Conservation (phyloP, 2,329 filamentous ascomycete genomes). For the Penicillium fuscoglaucum region DNA sequence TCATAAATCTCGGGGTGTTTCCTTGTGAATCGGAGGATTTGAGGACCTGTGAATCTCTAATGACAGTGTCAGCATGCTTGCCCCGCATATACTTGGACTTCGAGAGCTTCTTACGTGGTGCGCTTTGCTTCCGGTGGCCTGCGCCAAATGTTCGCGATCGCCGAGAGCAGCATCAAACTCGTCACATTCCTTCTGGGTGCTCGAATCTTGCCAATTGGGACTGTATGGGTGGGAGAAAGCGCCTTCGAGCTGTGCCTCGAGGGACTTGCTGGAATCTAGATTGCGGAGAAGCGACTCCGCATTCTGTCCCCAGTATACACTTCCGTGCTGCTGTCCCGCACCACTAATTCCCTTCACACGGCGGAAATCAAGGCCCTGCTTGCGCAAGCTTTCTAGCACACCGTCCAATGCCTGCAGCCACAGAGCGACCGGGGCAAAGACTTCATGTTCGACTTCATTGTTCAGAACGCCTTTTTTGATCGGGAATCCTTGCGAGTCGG, state of each 20-base stretch:
- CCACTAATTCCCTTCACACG: conserved; percentile 81
- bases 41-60: conserved; percentile 92
- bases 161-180: conserved; percentile 76
- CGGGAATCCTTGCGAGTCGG: conserved; percentile 73
- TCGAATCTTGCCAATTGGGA: conserved; percentile 98
- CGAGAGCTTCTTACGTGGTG: conserved; percentile 71
- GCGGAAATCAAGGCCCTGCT: conserved; percentile 69
- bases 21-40: conserved; percentile 84
- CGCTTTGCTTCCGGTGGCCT: conserved; percentile 84
- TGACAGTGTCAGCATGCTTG: conserved; percentile 2
- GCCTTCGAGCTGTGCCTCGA: conserved; percentile 70
- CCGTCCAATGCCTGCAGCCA: conserved; percentile 93
- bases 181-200: conserved; percentile 89
- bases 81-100: conserved; percentile 1
- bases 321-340: conserved; percentile 96
- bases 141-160: conserved; percentile 66
- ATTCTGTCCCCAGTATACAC: conserved; percentile 81
- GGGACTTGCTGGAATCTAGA: conserved; percentile 60
- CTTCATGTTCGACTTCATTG: conserved; percentile 79
- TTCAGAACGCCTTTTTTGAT: conserved; percentile 85
- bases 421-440: conserved; percentile 88
- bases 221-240: conserved; percentile 83
- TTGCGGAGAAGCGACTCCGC: conserved; percentile 65
- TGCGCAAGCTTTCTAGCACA: conserved; percentile 71
- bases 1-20: conserved; percentile 80